Conservation (phyloP, 768 basidiomycete genomes). For the Suillus placidus region DNA sequence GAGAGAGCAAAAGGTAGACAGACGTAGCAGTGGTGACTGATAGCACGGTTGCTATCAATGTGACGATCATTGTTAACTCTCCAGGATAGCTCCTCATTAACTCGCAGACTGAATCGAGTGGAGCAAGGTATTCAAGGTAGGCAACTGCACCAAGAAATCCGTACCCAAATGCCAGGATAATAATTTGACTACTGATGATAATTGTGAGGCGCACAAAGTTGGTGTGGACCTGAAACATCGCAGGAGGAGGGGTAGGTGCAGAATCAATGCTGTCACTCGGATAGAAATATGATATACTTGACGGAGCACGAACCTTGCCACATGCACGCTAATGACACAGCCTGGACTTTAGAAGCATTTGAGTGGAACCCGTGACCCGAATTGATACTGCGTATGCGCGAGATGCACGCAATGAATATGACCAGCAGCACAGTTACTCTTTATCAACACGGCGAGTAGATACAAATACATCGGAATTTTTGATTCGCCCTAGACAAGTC, state of each 20-base stretch:
- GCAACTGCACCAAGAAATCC: constrained; percentile 13
- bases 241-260: neutral
- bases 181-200: neutral
- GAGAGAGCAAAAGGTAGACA: neutral
- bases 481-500: neutral
- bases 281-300: neutral
- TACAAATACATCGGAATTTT: neutral
- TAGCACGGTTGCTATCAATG: constrained; percentile 9
- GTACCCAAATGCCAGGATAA: constrained; percentile 12
- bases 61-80: constrained; percentile 7
- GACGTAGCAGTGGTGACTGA: neutral
- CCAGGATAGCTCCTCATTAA: constrained; percentile 4
- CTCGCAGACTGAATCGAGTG: neutral
- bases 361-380: neutral
- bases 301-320: neutral
- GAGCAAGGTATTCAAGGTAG: constrained; percentile 1
- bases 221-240: neutral
- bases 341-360: neutral
- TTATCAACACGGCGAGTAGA: neutral
- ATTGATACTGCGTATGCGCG: neutral
- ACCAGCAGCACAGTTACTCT: neutral
- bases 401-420: neutral
- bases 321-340: neutral
- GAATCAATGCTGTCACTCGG: neutral
- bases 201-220: neutral